These are phyloP conservation scores for Colletotrichum sp. DNA, from an alignment of 2,329 filamentous ascomycete genomes.

Conservation along the genomic window DNA sequence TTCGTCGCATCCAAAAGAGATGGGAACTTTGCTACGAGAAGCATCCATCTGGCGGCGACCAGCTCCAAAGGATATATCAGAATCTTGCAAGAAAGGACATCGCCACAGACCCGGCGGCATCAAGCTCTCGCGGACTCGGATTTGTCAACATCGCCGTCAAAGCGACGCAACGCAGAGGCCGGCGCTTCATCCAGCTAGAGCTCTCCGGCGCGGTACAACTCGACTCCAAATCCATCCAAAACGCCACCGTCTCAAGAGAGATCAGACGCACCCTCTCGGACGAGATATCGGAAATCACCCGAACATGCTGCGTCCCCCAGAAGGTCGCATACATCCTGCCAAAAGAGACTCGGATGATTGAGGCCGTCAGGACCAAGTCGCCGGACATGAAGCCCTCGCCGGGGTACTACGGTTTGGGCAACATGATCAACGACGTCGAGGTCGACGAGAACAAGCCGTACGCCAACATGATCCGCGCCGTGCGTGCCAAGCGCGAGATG, in stretches of 20 bases:
- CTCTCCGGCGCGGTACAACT: background rate
- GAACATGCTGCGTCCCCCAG: background rate
- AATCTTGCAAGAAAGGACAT: background rate
- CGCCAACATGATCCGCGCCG: background rate
- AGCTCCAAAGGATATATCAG: background rate
- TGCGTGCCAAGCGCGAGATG: background rate
- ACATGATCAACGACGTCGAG: background rate
- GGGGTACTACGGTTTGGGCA: background rate
- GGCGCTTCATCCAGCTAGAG: background rate
- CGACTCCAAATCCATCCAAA: too few species aligned
- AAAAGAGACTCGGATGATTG: background rate
- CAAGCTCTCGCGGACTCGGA: background rate
- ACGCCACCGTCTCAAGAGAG: background rate
- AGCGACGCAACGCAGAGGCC: background rate
- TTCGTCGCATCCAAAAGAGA: background rate
- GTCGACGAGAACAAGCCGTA: background rate
- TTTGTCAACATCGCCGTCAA: background rate
- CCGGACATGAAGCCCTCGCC: background rate
- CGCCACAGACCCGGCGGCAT: background rate
- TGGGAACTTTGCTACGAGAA: slow-evolving; percentile 1
- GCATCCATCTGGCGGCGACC: background rate
- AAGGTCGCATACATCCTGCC: background rate
- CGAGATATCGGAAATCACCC: background rate
- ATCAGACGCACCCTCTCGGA: background rate
- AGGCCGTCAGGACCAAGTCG: background rate